Conservation (phyloP, 768 basidiomycete species). For the Pleurotus djamor region DNA sequence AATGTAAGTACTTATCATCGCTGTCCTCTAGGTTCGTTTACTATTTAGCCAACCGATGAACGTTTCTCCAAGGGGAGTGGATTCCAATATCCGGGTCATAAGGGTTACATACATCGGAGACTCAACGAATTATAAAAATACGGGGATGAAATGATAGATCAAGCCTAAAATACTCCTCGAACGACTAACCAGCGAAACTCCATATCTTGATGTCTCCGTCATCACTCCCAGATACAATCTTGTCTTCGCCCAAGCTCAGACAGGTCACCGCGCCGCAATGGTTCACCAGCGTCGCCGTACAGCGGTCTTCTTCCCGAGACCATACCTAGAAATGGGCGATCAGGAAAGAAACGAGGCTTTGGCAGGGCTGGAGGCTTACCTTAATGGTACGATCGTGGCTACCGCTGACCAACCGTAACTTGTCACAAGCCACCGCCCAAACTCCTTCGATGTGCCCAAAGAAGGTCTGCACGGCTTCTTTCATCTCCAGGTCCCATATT, state of each 20-base stretch:
- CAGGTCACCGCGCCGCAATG: conserved; percentile 95
- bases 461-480: conserved; percentile 73
- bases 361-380: conserved; percentile 41
- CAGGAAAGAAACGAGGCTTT: conserved; percentile 3
- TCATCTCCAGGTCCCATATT: conserved; percentile 92
- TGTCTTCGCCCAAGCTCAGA: conserved; percentile 87
- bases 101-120: no score
- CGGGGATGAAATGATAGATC: not conserved
- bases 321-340: conserved; percentile 66
- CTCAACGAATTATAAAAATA: not conserved
- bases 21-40: no score
- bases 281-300: conserved; percentile 87
- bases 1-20: no score
- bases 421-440: conserved; percentile 93
- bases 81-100: no score
- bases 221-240: conserved; percentile 95
- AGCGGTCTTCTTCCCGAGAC: conserved; percentile 87
- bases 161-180: not conserved
- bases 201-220: conserved; percentile 87
- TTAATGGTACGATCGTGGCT: conserved; percentile 98
- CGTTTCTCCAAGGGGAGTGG: not conserved
- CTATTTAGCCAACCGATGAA: not conserved
- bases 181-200: conserved; percentile 54
- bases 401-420: conserved; percentile 86
- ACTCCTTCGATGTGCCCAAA: conserved; percentile 99